Evolutionary conservation across 331 rosid genomes (phyloP).

Genomic region (Quercus lobata): DNA sequence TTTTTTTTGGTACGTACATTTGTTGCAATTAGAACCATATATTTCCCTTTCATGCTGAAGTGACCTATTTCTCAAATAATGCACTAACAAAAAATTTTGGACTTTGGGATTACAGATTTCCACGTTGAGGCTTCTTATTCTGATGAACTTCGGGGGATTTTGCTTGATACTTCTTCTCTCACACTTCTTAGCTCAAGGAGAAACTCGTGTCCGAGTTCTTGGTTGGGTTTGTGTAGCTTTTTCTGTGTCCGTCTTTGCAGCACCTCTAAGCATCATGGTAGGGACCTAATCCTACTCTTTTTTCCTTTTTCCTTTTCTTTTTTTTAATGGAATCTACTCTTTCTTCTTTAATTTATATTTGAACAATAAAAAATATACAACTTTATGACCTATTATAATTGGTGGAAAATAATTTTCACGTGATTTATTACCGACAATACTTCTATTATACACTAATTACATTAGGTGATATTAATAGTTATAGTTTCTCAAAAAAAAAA

Average conservation of each 20-base stretch:
- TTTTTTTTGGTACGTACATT: too few species aligned
- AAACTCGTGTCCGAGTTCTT: conserved; percentile 49
- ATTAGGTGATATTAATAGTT: neutral
- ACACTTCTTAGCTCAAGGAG: conserved; percentile 50
- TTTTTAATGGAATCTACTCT: too few species aligned
- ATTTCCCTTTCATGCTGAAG: too few species aligned
- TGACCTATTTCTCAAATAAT: neutral
- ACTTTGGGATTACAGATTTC: conserved; percentile 34
- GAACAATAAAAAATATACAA: too few species aligned
- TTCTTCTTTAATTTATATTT: neutral
- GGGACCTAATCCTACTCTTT: neutral
- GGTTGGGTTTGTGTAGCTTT: conserved; percentile 86
- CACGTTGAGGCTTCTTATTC: conserved; percentile 62
- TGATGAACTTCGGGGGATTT: conserved; percentile 71
- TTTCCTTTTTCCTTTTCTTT: neutral
- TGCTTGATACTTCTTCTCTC: conserved; percentile 60
- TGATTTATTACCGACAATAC: too few species aligned
- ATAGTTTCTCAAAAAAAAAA: too few species aligned
- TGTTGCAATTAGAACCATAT: too few species aligned
- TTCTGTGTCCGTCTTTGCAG: conserved; percentile 77
- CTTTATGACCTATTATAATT: too few species aligned
- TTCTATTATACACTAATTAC: too few species aligned
- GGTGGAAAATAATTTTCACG: accelerated
- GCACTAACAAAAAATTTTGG: neutral
- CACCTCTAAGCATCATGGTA: conserved; percentile 84